Percentiles rank a stretch among this genome's conserved stretches.
These are phyloP conservation scores for Copromyces sp. DNA, from an alignment of 495 filamentous ascomycete genomes.

Conservation along the genomic window DNA sequence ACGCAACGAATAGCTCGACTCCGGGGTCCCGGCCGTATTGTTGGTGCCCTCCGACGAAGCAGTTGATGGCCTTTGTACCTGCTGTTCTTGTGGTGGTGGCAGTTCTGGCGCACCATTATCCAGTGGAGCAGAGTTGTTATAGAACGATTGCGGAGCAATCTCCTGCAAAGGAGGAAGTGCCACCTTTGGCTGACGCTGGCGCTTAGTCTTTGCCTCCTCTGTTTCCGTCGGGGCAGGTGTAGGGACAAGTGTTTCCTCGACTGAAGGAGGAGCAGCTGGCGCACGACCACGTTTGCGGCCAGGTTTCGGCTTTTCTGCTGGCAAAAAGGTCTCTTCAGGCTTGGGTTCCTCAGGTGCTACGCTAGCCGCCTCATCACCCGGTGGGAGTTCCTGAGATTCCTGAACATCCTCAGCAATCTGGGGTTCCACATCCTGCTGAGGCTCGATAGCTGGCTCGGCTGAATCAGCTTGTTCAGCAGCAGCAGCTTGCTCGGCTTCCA, in stretches of 20 bases:
- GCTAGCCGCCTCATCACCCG: neutral
- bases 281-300: constrained; percentile 15
- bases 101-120: neutral
- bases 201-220: constrained; percentile 19
- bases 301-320: neutral
- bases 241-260: neutral
- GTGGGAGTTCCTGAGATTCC: neutral
- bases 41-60: constrained; percentile 18
- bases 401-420: neutral
- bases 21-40: constrained; percentile 21
- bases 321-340: neutral
- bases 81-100: constrained; percentile 8
- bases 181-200: constrained; percentile 1
- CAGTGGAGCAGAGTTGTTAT: constrained; percentile 12
- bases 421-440: neutral
- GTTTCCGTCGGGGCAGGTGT: constrained; percentile 1
- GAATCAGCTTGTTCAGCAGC: neutral
- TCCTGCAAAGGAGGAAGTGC: constrained; percentile 3
- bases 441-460: neutral
- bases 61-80: constrained; percentile 25
- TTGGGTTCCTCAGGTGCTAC: neutral
- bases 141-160: constrained; percentile 18
- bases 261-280: constrained; percentile 7
- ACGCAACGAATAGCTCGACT: constrained; percentile 27
- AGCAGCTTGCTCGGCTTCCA: constrained; percentile 1